These are phyloP conservation scores for Yarrowia hollandica DNA, from an alignment of 805 yeast species.

Conservation along the genomic window DNA sequence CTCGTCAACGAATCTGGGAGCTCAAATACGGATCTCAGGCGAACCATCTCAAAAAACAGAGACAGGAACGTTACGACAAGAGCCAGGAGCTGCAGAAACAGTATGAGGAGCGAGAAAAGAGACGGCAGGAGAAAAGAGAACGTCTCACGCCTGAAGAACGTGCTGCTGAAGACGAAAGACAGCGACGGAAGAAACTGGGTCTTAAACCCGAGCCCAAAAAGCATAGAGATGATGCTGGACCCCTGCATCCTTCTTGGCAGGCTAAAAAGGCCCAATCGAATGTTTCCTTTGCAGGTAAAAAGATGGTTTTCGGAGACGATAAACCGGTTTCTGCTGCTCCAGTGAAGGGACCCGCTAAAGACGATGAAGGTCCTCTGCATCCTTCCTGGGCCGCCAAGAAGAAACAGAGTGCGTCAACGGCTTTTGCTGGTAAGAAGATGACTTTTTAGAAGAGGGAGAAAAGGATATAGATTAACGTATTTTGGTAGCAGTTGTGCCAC, in stretches of 20 bases:
- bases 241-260: conserved; percentile 96
- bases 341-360: neutral
- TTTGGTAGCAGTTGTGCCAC: neutral
- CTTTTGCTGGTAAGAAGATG: conserved; percentile 23
- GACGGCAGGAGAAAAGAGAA: conserved; percentile 36
- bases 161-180: conserved; percentile 10
- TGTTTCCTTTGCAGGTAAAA: conserved; percentile 79
- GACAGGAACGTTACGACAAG: conserved; percentile 54
- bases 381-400: conserved; percentile 93
- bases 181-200: conserved; percentile 9
- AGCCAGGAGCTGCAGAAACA: conserved; percentile 62
- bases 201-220: neutral
- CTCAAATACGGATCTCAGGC: conserved; percentile 80
- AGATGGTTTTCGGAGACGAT: conserved; percentile 56
- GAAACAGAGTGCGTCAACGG: conserved; percentile 4
- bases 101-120: conserved; percentile 69
- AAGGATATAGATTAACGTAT: neutral
- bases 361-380: conserved; percentile 53
- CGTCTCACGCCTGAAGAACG: conserved; percentile 27
- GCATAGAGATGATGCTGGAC: conserved; percentile 36
- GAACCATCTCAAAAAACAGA: conserved; percentile 72
- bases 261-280: conserved; percentile 74
- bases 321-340: neutral
- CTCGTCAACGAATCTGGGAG: conserved; percentile 96
- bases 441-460: neutral